Evolutionary conservation across 1,284 basidiomycete species (phyloP), one percentile per base, ranked within the genome.

Genomic region (Apiotrichum laibachii): DNA sequence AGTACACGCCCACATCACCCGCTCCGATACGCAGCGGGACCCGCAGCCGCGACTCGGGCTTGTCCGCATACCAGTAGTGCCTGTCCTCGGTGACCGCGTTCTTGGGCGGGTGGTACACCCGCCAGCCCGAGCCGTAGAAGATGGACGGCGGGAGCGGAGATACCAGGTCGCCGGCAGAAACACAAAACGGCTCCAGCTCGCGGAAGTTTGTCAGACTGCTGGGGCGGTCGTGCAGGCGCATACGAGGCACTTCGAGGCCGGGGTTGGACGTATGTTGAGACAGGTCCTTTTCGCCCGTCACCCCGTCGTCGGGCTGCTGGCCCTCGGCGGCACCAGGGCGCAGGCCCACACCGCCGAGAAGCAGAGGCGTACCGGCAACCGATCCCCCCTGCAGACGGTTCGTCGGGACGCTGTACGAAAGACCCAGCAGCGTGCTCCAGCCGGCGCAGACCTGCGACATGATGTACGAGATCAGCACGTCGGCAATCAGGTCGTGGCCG

Each of bases 111-210:
- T 92, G 89, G 71, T 84, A 83, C 2, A 85, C 85, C 58, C 82
- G 81, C 92, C 93, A 97, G 5, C 93, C 94, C 0, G 87, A 88
- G 34, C 92, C 92, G 62, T 87, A 88, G 79, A 97, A 96, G 63
- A 94, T 80, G 26, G 88, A 89, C 0, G 87, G 85, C 13, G 93
- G 92, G 1, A 97, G 82, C 2, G 93, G 94, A 79, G 95, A 95
- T 73, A 96, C 89, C 46, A 97, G 81, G 75, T 97, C 92, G 75
- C 95, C 94, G 22, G 93, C 93, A 19, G 86, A 88, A 0, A 90
- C 91, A 77, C 94, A 97, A 80, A 84, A 92, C 15, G 94, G 93
- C 54, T 85, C 82, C 53, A 93, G 85, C 76, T 96, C 93, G 69
- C 89, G 84, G 75, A 88, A 92, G n/a, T 81, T 76, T 2, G 82